Conservation (phyloP, 2,329 filamentous ascomycete species). For the Pseudogymnoascus sp. region DNA sequence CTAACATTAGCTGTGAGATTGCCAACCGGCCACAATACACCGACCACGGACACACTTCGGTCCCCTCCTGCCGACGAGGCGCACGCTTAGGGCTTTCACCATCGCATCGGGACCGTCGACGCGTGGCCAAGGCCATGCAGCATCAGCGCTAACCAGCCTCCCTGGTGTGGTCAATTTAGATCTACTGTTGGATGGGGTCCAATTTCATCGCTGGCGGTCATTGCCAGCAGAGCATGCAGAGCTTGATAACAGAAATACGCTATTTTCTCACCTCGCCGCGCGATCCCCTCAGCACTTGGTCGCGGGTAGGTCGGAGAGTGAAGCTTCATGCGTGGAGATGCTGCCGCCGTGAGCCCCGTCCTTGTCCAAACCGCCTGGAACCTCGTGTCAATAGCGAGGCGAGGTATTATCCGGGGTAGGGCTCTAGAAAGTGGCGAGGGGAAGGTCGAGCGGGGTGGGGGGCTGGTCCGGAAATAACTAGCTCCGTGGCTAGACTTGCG, state of each 20-base stretch:
- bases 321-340: not conserved
- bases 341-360: not conserved
- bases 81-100: constrained; percentile 6
- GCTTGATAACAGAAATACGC: not conserved
- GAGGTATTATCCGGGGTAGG: not conserved
- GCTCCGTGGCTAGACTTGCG: not conserved
- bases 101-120: not conserved
- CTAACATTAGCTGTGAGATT: not conserved
- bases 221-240: not conserved
- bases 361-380: not conserved
- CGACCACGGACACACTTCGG: not conserved
- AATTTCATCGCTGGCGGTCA: not conserved
- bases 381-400: not conserved
- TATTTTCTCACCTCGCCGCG: not conserved
- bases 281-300: not conserved
- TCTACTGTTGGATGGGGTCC: not conserved
- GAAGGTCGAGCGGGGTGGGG: not conserved
- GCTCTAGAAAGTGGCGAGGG: not conserved
- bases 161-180: not conserved
- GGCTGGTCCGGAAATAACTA: not conserved
- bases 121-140: not conserved
- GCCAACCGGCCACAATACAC: not conserved
- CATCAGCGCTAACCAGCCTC: not conserved
- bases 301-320: not conserved
- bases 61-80: not conserved